Conservation (phyloP, 805 yeast genomes). For the Schwanniomyces polymorphus region DNA sequence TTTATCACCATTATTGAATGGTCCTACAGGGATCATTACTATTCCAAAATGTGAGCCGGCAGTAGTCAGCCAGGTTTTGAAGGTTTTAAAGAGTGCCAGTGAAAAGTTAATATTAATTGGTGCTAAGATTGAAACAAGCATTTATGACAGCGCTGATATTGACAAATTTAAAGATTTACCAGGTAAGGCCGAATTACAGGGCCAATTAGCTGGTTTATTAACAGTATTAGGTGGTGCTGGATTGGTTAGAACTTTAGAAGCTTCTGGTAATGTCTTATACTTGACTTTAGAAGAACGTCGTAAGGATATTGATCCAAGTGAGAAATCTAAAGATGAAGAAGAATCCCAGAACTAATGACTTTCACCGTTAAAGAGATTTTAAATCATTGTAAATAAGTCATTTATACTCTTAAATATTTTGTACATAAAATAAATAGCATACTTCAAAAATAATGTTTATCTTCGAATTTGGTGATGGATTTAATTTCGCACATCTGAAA, state of each 20-base stretch:
- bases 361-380: background rate
- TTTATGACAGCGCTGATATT: slow-evolving; percentile 53
- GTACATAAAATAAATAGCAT: slow-evolving; percentile 1
- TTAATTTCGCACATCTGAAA: slow-evolving; percentile 1
- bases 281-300: slow-evolving; percentile 64
- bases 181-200: slow-evolving; percentile 65
- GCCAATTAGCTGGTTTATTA: slow-evolving; percentile 80
- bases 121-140: slow-evolving; percentile 70
- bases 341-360: slow-evolving; percentile 1
- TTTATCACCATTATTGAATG: slow-evolving; percentile 64
- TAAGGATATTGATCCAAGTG: slow-evolving; percentile 28
- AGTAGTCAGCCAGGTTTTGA: slow-evolving; percentile 60
- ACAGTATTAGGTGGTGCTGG: slow-evolving; percentile 90
- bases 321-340: slow-evolving; percentile 8
- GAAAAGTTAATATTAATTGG: slow-evolving; percentile 83
- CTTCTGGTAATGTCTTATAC: slow-evolving; percentile 66
- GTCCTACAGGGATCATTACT: slow-evolving; percentile 83
- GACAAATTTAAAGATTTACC: slow-evolving; percentile 73
- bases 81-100: slow-evolving; percentile 57
- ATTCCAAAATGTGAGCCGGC: slow-evolving; percentile 72
- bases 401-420: background rate
- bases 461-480: background rate
- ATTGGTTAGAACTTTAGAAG: slow-evolving; percentile 75
- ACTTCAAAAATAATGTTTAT: background rate
- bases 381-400: background rate